Base-by-base conservation (phyloP, 1,284 basidiomycete species). In the Mycena sp. region DNA sequence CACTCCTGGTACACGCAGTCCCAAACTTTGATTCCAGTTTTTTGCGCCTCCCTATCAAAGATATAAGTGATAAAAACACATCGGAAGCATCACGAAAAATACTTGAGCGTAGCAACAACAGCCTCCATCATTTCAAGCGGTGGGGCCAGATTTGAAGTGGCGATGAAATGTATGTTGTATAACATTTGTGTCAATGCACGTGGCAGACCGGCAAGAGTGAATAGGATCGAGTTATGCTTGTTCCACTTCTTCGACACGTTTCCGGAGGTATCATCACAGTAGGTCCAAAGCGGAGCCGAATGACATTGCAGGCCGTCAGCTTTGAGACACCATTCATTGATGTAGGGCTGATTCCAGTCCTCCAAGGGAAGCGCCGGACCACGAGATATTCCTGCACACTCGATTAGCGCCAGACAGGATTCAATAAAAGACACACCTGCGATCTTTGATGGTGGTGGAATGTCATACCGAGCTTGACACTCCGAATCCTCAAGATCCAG, bases 181-280 rank as follows among this genome's bases (percentile, higher is more conserved):
- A 72, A 56, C 10, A 64, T 53, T 4, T 78, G 74, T 0, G 69
- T 66, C 5, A 45, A 6, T 2, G 55, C 52, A 1, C 63, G 71
- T 2, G 73, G 71, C 0, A 80, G 70, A 5, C 78, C 76, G 23
- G 73, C 74, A 3, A 71, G 40, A 0, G 71, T 74, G 49, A 78
- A 74, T 0, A 77, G 64, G 14, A 76, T 69, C 0, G 72, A 74
- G 44, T 78, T 78, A 56, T 79, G 77, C 44, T 78, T 74, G 50
- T 80, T 80, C 76, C 76, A 80, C 38, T 75, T 74, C 37, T 79
- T 79, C 0, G 73, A 78, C 1, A 73, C 41, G 55, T 79, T 78
- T 1, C 76, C 77, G 0, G 75, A 79, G 1, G 75, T 78, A 61
- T 79, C 75, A 44, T 79, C 74, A 28, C 76, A 77, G 63, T 78